Evolutionary conservation across 2,329 filamentous ascomycete species (phyloP), one percentile per base, ranked within the genome.

Genomic region (Fonsecaea monophora): DNA sequence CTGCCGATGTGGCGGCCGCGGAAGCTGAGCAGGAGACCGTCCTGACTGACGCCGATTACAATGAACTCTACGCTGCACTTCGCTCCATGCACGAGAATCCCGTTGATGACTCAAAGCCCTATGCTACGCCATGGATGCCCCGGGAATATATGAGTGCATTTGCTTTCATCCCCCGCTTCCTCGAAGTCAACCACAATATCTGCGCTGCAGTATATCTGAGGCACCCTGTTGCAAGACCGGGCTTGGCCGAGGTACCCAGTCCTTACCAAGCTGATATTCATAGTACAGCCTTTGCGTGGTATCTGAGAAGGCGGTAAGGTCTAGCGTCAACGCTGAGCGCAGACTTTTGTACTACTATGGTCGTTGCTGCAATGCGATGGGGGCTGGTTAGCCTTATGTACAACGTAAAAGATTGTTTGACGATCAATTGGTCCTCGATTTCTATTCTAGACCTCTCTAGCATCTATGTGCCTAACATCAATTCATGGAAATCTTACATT

Each of bases 171-270:
- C 95, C 95, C 10, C 85, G 91, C 62, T 99, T 98, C 79, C 87
- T 99, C 68, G 96, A 99, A 82, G 95, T 99, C 73, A 97, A 98
- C 83, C 95, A 96, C 79, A 96, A 94, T 76, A 91, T 98, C 74
- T 99, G 95, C 80, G 90, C 94, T 0, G 95, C 95, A 10, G 93
- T 99, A 48, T 99, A 99, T 78, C 82, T 99, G 69, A 87, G 95
- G 65, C 94, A 99, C 82, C 95, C 95, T 0, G 94, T 98, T 53
- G 95, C 92, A 32, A 86, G 94, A 68, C 90, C 90, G 2, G 93
- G 94, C 10, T 75, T 87, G 71, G 89, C 91, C 3, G 95, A 94
- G 79, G 90, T 94, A 68, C 94, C 94, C 1, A 92, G 92, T 30
- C 94, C 94, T 18, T 97, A 93, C 79, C 80, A 82, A 59, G 82